Base-by-base conservation (phyloP, 2,329 filamentous ascomycete genomes). In the Aspergillus hiratsukae region DNA sequence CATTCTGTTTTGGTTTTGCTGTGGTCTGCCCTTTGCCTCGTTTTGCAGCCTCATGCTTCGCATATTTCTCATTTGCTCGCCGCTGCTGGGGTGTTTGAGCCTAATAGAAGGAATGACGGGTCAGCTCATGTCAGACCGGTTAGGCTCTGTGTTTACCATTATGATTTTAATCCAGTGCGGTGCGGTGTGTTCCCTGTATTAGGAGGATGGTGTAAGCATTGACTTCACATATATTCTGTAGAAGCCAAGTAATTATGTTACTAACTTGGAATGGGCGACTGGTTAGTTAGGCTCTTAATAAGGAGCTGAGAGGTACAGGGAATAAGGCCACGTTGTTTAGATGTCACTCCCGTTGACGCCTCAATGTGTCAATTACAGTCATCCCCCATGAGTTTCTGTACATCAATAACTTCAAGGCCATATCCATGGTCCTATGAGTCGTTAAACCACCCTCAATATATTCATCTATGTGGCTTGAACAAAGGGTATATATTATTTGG, bases 11-110 rank as follows among this genome's bases (percentile, higher is more conserved):
- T 59, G 75, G 69, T 68, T 80, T 79, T 51, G 75, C 66, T 8
- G 70, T 67, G 25, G 67, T 63, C 60, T 78, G 74, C 48, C 72
- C 73, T 69, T 81, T 84, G 58, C 84, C 85, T 71, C 84, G 81
- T 71, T 85, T 86, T 58, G 78, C 76, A 61, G 81, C 81, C 68
- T 87, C 82, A 59, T 76, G 72, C 63, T 81, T 80, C 52, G 84
- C 84, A 66, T 80, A 87, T 61, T 77, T 79, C 58, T 83, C 81
- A 71, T 87, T 87, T 46, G 85, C 84, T 64, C 79, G 79, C 58
- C 84, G 83, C 75, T 87, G 85, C 68, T 84, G 81, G 29, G 85
- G 85, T 61, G 85, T 87, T 81, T 87, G 84, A 27, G 80, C 81
- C 83, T 84, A 51, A 51, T 43, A 25, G 40, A 23, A 29, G 40